Percentiles rank a stretch among this genome's conserved stretches.
These are phyloP conservation scores for Phanerodontia chrysosporium DNA, from an alignment of 768 basidiomycete genomes.

Conservation along the genomic window DNA sequence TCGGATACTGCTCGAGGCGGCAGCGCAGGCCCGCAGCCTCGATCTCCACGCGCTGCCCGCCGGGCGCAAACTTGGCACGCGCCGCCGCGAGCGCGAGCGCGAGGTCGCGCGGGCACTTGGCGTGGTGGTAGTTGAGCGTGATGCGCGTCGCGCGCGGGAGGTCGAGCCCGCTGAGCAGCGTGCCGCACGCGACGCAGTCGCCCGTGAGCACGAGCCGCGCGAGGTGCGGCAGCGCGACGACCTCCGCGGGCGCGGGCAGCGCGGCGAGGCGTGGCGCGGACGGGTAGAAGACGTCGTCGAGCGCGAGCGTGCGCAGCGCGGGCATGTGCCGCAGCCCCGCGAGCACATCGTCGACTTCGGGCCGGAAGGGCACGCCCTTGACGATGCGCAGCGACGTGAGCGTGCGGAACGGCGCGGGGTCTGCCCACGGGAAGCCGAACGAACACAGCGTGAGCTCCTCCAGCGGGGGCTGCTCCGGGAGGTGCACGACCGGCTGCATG, in stretches of 20 bases:
- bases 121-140: neutral
- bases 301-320: neutral
- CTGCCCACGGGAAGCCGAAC: constrained; percentile 6
- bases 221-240: neutral
- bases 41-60: neutral
- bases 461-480: neutral
- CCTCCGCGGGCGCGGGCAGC: neutral
- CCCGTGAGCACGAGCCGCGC: constrained; percentile 1
- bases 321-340: neutral
- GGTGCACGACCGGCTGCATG: neutral
- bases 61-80: neutral
- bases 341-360: neutral
- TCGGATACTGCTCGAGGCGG: neutral
- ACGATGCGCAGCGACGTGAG: neutral
- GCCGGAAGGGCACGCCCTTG: neutral
- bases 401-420: constrained; percentile 2
- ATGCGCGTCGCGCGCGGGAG: neutral
- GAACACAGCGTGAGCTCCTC: neutral
- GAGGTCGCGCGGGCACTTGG: neutral
- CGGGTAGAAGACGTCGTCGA: constrained; percentile 3
- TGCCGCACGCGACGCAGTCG: constrained; percentile 1
- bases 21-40: neutral
- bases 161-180: neutral
- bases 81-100: neutral
- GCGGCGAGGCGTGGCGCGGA: neutral